These are phyloP conservation scores for Tetrahymena thermophila DNA, from an alignment of 73 alveolate species.

Conservation along the genomic window DNA sequence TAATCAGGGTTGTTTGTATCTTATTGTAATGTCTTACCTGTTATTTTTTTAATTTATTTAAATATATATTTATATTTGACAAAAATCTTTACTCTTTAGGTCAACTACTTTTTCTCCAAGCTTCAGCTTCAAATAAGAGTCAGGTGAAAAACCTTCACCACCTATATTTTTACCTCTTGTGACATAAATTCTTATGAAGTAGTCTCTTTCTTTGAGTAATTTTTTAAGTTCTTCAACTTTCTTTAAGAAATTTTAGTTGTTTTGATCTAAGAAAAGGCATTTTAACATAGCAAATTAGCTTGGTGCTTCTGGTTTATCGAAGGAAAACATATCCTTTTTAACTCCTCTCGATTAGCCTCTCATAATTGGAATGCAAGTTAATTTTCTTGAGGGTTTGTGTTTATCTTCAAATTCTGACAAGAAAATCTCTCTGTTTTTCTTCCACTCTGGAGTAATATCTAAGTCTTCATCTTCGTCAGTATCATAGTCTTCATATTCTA, in stretches of 20 bases:
- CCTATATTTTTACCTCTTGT: slow-evolving; percentile 24
- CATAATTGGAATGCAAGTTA: slow-evolving; percentile 8
- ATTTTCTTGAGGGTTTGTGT: slow-evolving; percentile 14
- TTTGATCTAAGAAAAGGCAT: background rate
- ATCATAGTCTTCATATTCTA: slow-evolving; percentile 37
- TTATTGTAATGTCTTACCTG: background rate
- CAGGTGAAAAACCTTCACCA: slow-evolving; percentile 24
- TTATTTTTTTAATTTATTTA: background rate
- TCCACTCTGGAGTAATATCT: slow-evolving; percentile 36
- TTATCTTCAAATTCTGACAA: slow-evolving; percentile 28
- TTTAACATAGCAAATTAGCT: background rate
- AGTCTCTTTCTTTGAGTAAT: background rate
- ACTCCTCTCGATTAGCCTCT: slow-evolving; percentile 25
- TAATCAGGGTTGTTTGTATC: slow-evolving; percentile 35
- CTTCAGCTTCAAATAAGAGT: slow-evolving; percentile 10
- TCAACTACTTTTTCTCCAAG: slow-evolving; percentile 7
- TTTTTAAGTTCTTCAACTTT: background rate
- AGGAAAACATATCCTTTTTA: slow-evolving; percentile 1
- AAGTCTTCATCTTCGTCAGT: slow-evolving; percentile 39
- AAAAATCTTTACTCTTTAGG: background rate
- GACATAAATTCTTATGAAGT: slow-evolving; percentile 7
- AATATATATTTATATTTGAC: background rate
- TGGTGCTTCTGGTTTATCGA: slow-evolving; percentile 13
- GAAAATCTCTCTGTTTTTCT: slow-evolving; percentile 20
- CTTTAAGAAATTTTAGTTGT: background rate